Conservation (phyloP, 176 grass and related monocot species). For the Elaeis guineensis region DNA sequence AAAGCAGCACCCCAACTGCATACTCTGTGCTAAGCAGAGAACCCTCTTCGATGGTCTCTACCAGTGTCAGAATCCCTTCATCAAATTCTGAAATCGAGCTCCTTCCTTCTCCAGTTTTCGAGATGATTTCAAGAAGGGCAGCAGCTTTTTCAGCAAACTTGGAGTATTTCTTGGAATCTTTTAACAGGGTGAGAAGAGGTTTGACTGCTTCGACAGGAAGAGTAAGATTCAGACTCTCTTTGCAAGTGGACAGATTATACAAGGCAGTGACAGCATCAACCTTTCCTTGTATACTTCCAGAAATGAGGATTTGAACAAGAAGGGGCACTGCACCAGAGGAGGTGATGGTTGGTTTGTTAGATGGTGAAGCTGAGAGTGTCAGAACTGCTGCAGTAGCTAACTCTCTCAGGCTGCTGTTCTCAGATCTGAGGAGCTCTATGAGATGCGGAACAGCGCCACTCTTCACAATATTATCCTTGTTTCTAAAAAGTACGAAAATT, state of each 20-base stretch:
- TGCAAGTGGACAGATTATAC: conserved; percentile 21
- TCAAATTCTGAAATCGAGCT: conserved; percentile 11
- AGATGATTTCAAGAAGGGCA: conserved; percentile 13
- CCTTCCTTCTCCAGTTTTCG: conserved; percentile 16
- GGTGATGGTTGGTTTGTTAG: conserved; percentile 17
- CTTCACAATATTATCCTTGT: conserved; percentile 21
- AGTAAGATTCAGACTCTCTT: conserved; percentile 2
- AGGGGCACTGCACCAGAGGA: conserved; percentile 16
- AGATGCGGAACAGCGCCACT: conserved; percentile 24
- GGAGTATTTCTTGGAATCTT: conserved; percentile 21
- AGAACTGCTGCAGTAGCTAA: conserved; percentile 15
- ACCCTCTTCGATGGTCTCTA: conserved; percentile 21
- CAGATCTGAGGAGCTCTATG: conserved; percentile 11
- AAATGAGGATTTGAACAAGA: conserved; percentile 17
- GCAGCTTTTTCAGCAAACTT: conserved; percentile 23
- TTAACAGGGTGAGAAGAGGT: conserved; percentile 16
- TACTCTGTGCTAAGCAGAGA: conserved; percentile 13
- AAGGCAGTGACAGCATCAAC: conserved; percentile 19
- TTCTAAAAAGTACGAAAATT: conserved; percentile 1
- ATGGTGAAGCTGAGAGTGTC: conserved; percentile 24
- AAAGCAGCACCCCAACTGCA: conserved; percentile 20
- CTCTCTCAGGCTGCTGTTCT: conserved; percentile 15
- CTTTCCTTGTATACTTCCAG: conserved; percentile 22
- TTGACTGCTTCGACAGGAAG: conserved; percentile 17
- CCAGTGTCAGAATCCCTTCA: conserved; percentile 16